Percentiles rank a stretch among this genome's conserved stretches.
These are phyloP conservation scores for Adiantum capillusveneris DNA, from an alignment of 75 land plant genomes.

Conservation along the genomic window DNA sequence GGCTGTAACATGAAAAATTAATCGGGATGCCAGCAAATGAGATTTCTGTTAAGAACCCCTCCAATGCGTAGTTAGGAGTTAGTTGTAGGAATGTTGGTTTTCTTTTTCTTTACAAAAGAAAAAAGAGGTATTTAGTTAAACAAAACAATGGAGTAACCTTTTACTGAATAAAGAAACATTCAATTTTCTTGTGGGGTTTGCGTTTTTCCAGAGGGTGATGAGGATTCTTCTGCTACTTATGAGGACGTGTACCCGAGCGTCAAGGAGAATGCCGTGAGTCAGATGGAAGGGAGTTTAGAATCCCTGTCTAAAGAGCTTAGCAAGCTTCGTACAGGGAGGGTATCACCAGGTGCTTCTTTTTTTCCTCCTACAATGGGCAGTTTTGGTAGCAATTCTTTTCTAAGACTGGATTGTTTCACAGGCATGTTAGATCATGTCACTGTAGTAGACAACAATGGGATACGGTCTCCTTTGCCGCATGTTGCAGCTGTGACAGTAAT, in stretches of 20 bases:
- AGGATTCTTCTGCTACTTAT: slow-evolving; percentile 23
- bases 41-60: too few relatives aligned
- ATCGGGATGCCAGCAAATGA: too few relatives aligned
- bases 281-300: slow-evolving; percentile 78
- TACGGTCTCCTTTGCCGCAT: slow-evolving; percentile 50
- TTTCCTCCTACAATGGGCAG: background rate
- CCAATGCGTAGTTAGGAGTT: too few relatives aligned
- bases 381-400: background rate
- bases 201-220: slow-evolving; percentile 24
- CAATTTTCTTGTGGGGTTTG: too few relatives aligned
- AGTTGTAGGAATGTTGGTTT: too few relatives aligned
- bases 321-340: slow-evolving; percentile 90
- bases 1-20: too few relatives aligned
- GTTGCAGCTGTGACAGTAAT: slow-evolving; percentile 83
- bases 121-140: too few relatives aligned
- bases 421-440: slow-evolving; percentile 96
- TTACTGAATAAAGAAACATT: too few relatives aligned
- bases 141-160: too few relatives aligned
- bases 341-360: slow-evolving; percentile 51
- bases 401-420: too few relatives aligned
- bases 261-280: slow-evolving; percentile 48
- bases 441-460: slow-evolving; percentile 55
- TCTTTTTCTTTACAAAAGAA: too few relatives aligned
- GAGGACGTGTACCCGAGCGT: slow-evolving; percentile 42
- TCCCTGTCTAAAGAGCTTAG: slow-evolving; percentile 69